Evolutionary conservation across 495 filamentous ascomycete genomes (phyloP), one percentile per base, ranked within the genome.

Genomic region (Ramalina intermedia): DNA sequence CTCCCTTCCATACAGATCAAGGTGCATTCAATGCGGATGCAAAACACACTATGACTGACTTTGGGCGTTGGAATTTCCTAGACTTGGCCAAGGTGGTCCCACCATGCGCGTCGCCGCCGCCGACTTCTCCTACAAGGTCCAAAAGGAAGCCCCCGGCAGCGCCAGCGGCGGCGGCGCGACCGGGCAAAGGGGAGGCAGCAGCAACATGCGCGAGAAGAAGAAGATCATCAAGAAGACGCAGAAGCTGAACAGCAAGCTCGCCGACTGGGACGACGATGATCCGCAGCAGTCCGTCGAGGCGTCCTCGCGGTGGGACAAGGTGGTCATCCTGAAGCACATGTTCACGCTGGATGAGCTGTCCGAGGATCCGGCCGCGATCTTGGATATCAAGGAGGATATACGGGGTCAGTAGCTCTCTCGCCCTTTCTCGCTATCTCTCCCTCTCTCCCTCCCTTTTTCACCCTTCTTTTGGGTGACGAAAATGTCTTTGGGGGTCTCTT

Each of bases 321-420:
- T 85, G 2, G 88, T 96, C 16, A 80, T 96, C 47, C 65, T 99
- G 48, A 85, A 87, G 58, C 84, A 94, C 61, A 93, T 95, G 86
- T 99, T 99, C 63, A 94, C 87, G 9, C 71, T 93, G 24, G 57
- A 81, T 29, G 86, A 94, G 65, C 69, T 99, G 41, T 47, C 84
- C 61, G 83, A 90, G 48, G 90, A 99, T 61, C 80, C 85, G 2
- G 75, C 79, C 0, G 85, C 84, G 3, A 74, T 90, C 43, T 69
- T 89, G 6, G 91, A 96, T 51, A 94, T 96, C 63, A 91, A 91
- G 58, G 81, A 93, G 62, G 91, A 99, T 58, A 84, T 99, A 36
- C 78, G 84, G 23, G 29, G 29, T 33, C 8, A 11, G 29, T 33
- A 13, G 5, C 23, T 33, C 29, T 33, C 12, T 2, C 6, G 2